Base-by-base conservation (phyloP, 2,329 filamentous ascomycete genomes). In the Aspergillus neotritici region DNA sequence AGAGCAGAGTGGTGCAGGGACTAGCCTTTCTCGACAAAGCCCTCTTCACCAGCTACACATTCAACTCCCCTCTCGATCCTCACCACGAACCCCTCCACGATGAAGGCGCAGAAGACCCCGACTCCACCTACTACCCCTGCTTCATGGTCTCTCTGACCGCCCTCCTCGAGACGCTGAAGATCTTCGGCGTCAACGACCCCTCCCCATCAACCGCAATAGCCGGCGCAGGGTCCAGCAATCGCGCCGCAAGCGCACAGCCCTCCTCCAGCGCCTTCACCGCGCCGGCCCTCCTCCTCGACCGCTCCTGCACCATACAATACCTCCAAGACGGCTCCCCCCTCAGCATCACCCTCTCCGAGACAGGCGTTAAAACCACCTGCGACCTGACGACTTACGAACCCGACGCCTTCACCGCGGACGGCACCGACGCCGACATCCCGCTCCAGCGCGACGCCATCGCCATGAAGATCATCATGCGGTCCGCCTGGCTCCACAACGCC, bases 381-480 rank as follows among this genome's bases (percentile, higher is more conserved):
- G 85, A 93, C 48, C 73, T 98, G 40, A 87, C 84, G 6, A 97
- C 93, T 0, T 98, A 96, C 67, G 78, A 89, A 38, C 79, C 86
- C 12, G 83, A 88, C 33, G 77, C 80, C 16, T 52, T 25, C 21
- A 5, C 58, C 31, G 65, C 68, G 44, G 42, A 80, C 16, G 52
- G n/a, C n/a, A n/a, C 58, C 31, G 65, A 69, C 44, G 43, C 59
- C 13, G 67, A 70, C 43, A 97, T 98, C 35, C 93, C 91, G 0
- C 88, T 98, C 53, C 82, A 91, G 58, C 80, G 89, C 28, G 79
- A 88, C 39, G 79, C 83, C 40, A 74, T 97, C 7, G 75, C 81
- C 7, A 86, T 96, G 71, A 98, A 97, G 64, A 88, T 95, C 47
- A 97, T 98, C 61, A 95, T 96, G 86, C 86, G 64, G n/a, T 71